Evolutionary conservation across 2,329 filamentous ascomycete genomes (phyloP), one percentile per base, ranked within the genome.

Genomic region (Microcyclosporella mali): DNA sequence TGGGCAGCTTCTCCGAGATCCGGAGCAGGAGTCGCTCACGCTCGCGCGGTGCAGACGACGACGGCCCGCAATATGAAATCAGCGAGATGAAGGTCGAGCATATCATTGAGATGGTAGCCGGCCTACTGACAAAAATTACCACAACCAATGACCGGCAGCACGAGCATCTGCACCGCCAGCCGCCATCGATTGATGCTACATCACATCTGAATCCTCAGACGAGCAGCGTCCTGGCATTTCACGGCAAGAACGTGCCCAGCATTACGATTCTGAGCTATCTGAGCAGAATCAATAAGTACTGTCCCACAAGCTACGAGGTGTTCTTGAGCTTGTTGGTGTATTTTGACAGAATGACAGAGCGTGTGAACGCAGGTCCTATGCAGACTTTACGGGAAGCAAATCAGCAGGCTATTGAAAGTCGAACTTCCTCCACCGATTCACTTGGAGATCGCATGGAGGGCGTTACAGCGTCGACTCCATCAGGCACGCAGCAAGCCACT

Each of bases 71-170:
- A 62, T 98, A 95, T 64, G 92, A 97, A 66, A 95, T 98, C 57
- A 95, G 89, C 68, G 85, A 81, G 40, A 97, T 98, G 90, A 92
- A 92, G 40, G 94, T 97, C 42, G 81, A 84, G 52, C 90, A 98
- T 61, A 87, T 98, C 55, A 98, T 98, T 62, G 90, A 97, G 66
- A 97, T 98, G 92, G 92, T 98, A 3, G 92, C 92, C 3, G 92
- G 89, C 6, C 76, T 98, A 17, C 73, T 98, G 49, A 95, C 90
- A 43, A 97, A 97, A 66, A 98, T 98, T 57, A 97, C 92, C 4
- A 88, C 87, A 3, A 95, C 90, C 44, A 98, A 98, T 62, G 92
- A 98, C 63, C 72, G 84, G 39, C 89, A 97, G 63, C 90, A 97
- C 66, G 88, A 95, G 62, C 85, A 89, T 51, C 68, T 95, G 52